Evolutionary conservation across 1,139 yeast genomes (phyloP).

Genomic region (Lodderomyces pseudojiufengensis): DNA sequence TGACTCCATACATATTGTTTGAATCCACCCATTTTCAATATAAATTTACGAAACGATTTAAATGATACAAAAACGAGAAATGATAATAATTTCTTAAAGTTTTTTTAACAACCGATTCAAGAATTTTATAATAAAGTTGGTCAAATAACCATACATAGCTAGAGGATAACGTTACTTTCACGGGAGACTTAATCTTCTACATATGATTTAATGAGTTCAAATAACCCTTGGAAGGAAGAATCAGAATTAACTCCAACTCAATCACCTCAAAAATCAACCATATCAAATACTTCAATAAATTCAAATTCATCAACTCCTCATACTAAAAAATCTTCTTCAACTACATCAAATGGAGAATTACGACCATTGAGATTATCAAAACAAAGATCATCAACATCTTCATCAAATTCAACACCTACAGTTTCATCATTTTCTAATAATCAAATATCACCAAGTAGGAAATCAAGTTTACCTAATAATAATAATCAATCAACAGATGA

Average conservation of each 20-base stretch:
- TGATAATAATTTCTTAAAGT: too few relatives aligned
- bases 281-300: constrained; percentile 1
- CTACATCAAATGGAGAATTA: constrained; percentile 13
- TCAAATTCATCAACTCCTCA: constrained; percentile 2
- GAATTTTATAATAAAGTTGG: too few relatives aligned
- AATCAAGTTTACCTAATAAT: constrained; percentile 4
- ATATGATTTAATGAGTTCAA: constrained; percentile 7
- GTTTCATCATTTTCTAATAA: constrained; percentile 1
- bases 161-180: too few relatives aligned
- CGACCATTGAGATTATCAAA: constrained; percentile 35
- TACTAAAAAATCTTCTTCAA: neutral
- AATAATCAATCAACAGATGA: constrained; percentile 15
- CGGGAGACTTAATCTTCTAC: too few relatives aligned
- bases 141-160: too few relatives aligned
- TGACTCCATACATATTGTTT: too few relatives aligned
- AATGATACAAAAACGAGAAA: too few relatives aligned
- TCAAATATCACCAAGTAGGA: constrained; percentile 3
- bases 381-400: constrained; percentile 17
- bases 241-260: constrained; percentile 2
- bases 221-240: constrained; percentile 8
- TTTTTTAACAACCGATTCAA: too few relatives aligned
- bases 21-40: too few relatives aligned
- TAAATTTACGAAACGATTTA: too few relatives aligned
- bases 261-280: constrained; percentile 6
- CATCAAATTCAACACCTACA: constrained; percentile 8